Conservation (phyloP, 257 asterid species). For the Gardenia jasminoides region DNA sequence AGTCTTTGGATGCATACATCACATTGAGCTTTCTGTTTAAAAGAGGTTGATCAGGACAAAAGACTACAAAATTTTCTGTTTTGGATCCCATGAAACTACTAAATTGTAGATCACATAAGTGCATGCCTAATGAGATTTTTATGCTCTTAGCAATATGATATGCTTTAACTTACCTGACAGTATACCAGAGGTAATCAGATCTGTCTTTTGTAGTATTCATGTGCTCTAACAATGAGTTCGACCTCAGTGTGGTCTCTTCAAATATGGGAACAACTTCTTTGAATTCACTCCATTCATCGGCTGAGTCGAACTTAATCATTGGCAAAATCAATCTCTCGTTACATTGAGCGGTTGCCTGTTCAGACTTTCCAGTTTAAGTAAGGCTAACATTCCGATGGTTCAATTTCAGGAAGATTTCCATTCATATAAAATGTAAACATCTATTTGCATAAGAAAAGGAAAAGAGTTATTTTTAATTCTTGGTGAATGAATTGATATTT, state of each 20-base stretch:
- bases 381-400: neutral
- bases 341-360: conserved; percentile 50
- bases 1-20: neutral
- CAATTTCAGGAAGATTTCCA: neutral
- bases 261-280: conserved; percentile 49
- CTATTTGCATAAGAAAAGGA: too few species aligned
- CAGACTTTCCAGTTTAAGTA: neutral
- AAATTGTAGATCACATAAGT: neutral
- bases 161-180: conserved; percentile 39
- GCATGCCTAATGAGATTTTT: neutral
- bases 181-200: conserved; percentile 91
- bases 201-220: conserved; percentile 70
- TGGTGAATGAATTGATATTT: too few species aligned
- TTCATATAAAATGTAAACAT: neutral
- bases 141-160: neutral
- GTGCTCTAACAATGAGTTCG: conserved; percentile 67
- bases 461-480: too few species aligned
- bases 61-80: neutral
- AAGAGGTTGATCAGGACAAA: neutral
- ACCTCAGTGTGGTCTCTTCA: conserved; percentile 40
- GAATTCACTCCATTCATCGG: conserved; percentile 54
- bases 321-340: conserved; percentile 47
- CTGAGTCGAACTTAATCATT: conserved; percentile 41
- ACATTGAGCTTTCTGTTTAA: neutral
- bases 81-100: neutral